phyloP scores from a whole-genome alignment of 2,329 filamentous ascomycete species.

The Sporothrix inflata region DNA sequence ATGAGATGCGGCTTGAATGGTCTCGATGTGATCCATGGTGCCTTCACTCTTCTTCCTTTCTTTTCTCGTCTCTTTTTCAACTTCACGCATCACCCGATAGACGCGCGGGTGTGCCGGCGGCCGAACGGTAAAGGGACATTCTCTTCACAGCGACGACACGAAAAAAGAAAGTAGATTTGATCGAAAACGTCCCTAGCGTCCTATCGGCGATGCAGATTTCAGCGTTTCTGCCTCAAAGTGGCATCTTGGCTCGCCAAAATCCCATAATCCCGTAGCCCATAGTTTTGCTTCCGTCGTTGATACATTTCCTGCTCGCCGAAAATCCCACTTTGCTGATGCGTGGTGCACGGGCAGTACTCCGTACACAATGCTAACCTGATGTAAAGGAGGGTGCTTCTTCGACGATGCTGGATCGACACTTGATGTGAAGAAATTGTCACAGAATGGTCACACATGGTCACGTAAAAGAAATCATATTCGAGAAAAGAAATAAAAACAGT shows the following conservation, averaged over 20 bases:
- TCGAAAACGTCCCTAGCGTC: not conserved
- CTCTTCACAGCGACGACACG: not conserved
- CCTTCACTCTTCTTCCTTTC: not conserved
- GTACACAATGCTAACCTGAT: not conserved
- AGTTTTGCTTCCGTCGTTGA: not conserved
- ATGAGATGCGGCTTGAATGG: not conserved
- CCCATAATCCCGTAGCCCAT: not conserved
- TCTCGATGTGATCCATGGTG: not conserved
- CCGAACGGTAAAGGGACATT: not conserved
- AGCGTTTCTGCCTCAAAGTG: not conserved
- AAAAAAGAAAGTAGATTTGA: not conserved
- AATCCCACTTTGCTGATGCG: not conserved
- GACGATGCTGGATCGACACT: not conserved
- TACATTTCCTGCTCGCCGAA: not conserved
- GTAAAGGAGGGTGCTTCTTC: not conserved
- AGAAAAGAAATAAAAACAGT: not conserved
- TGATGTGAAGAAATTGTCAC: not conserved
- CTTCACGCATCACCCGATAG: not conserved
- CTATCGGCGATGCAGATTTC: not conserved
- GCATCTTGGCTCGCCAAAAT: not conserved
- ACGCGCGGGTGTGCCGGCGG: not conserved
- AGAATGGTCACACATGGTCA: not conserved
- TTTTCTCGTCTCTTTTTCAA: not conserved
- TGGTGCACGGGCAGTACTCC: not conserved
- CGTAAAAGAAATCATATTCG: not conserved